These are phyloP conservation scores for Talaromyces sp. DNA, from an alignment of 2,329 filamentous ascomycete genomes.

Conservation along the genomic window DNA sequence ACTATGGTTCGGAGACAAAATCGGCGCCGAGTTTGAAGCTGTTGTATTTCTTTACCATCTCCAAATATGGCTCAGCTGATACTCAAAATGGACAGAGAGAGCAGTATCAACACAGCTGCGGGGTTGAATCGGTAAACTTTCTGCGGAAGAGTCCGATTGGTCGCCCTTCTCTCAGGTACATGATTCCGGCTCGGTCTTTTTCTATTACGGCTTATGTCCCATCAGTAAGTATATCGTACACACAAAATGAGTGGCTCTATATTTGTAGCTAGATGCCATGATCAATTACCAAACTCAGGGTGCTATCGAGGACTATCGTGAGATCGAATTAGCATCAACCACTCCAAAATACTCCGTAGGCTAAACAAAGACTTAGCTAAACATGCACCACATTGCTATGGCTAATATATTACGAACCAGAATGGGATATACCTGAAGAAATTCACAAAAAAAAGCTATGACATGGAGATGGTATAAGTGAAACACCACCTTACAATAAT, in stretches of 20 bases:
- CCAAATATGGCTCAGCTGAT: not conserved
- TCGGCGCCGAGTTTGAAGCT: not conserved
- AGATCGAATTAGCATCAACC: not conserved
- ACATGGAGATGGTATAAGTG: not conserved
- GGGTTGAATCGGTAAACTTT: not conserved
- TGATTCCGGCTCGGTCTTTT: not conserved
- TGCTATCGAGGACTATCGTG: not conserved
- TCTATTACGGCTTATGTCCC: no score
- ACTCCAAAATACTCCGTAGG: not conserved
- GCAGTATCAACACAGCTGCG: not conserved
- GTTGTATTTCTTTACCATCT: not conserved
- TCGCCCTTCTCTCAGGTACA: not conserved
- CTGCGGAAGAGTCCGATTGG: slow-evolving; percentile 5
- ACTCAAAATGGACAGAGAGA: not conserved
- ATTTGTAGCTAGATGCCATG: not conserved
- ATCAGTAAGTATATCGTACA: not conserved
- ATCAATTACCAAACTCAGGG: not conserved
- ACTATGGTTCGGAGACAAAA: not conserved
- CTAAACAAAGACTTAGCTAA: not conserved
- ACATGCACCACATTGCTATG: not conserved
- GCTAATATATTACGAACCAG: no score
- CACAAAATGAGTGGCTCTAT: not conserved
- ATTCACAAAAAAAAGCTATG: no score
- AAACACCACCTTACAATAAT: not conserved
- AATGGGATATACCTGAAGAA: not conserved